phyloP scores from a whole-genome alignment of 2,329 filamentous ascomycete species.

The Fusarium sulawesiense region DNA sequence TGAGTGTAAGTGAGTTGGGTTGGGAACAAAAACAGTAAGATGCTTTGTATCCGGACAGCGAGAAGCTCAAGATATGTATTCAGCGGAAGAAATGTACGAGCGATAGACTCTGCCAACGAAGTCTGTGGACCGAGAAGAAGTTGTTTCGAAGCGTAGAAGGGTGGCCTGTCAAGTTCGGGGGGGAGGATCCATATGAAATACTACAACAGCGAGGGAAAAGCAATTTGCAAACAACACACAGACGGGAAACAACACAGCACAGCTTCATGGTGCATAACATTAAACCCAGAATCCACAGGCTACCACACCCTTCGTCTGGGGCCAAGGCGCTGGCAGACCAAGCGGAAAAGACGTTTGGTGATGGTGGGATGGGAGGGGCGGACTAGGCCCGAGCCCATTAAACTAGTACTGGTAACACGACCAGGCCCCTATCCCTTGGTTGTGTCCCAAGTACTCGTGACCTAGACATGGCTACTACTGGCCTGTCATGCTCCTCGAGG shows the following conservation, averaged over 20 bases:
- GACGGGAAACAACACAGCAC: conserved; percentile 23
- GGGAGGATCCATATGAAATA: conserved; percentile 43
- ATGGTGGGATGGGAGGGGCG: conserved; percentile 31
- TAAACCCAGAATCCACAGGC: conserved; percentile 1
- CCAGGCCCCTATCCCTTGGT: background rate
- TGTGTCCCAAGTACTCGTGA: conserved; percentile 39
- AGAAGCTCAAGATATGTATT: conserved; percentile 34
- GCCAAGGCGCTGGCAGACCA: conserved; percentile 17
- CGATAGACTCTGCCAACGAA: conserved; percentile 69
- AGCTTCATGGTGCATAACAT: conserved; percentile 13
- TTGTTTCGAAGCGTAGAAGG: conserved; percentile 40
- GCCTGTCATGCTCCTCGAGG: conserved; percentile 25
- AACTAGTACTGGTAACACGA: conserved; percentile 36
- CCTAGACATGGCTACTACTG: conserved; percentile 24
- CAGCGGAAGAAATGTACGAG: conserved; percentile 41
- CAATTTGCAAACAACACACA: conserved; percentile 29
- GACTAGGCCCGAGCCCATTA: conserved; percentile 28
- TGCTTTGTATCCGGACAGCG: conserved; percentile 46
- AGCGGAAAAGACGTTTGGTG: conserved; percentile 24
- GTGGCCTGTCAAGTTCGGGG: conserved; percentile 31
- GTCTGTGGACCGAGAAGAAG: conserved; percentile 49
- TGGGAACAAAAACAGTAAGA: conserved; percentile 32
- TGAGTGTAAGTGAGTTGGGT: conserved; percentile 36
- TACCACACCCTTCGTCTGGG: conserved; percentile 19
- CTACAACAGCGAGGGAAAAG: conserved; percentile 22